Percentiles rank a stretch among this genome's conserved stretches.
phyloP scores from a whole-genome alignment of 306 rosid species.

The Hippophae rhamnoides region DNA sequence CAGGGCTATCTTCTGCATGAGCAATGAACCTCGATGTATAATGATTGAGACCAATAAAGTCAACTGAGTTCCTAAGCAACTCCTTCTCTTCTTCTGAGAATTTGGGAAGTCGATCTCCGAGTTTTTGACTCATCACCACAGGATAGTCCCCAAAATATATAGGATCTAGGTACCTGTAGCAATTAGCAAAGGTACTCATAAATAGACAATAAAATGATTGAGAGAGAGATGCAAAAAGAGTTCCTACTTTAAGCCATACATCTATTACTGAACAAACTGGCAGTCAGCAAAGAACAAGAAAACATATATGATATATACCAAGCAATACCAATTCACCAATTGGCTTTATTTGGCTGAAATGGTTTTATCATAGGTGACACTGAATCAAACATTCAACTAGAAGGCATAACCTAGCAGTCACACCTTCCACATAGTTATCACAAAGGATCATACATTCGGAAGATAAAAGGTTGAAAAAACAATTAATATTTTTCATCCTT shows the following conservation, averaged over 20 bases:
- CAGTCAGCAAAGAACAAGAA: too few species aligned
- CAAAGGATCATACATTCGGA: background rate
- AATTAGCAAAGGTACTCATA: background rate
- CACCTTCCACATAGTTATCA: background rate
- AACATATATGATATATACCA: background rate
- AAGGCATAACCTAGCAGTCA: background rate
- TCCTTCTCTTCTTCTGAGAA: constrained; percentile 71
- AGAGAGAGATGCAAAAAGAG: too few species aligned
- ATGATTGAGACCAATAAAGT: constrained; percentile 79
- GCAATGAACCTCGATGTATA: constrained; percentile 84
- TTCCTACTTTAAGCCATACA: too few species aligned
- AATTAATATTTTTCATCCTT: background rate
- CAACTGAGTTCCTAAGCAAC: constrained; percentile 47
- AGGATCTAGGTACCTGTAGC: constrained; percentile 67
- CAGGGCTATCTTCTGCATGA: constrained; percentile 31
- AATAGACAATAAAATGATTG: too few species aligned
- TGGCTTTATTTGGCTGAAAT: too few species aligned
- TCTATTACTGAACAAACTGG: background rate
- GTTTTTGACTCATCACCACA: constrained; percentile 52
- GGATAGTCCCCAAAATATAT: constrained; percentile 79
- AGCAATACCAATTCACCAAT: background rate
- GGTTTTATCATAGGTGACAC: too few species aligned
- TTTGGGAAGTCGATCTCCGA: constrained; percentile 78
- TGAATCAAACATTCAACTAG: background rate
- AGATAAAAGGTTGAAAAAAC: background rate